Conservation (phyloP, 1,139 yeast species). For the Insectozyma bohioensis region DNA sequence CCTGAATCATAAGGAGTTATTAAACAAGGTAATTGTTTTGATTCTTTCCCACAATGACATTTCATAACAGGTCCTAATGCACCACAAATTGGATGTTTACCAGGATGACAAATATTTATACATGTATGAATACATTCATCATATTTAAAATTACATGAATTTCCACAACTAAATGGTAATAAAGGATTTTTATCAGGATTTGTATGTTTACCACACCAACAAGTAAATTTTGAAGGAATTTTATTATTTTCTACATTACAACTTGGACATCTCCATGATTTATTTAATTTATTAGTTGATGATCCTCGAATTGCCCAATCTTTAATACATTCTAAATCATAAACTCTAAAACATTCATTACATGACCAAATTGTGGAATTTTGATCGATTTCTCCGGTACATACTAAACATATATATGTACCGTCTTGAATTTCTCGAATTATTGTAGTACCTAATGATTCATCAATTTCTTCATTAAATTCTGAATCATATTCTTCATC, state of each 20-base stretch:
- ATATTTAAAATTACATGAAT: constrained; percentile 61
- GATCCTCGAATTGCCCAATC: constrained; percentile 84
- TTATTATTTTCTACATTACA: constrained; percentile 59
- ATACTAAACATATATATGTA: constrained; percentile 73
- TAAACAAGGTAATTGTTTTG: constrained; percentile 69
- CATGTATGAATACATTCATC: constrained; percentile 74
- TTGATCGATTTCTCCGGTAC: constrained; percentile 79
- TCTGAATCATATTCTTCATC: constrained; percentile 10
- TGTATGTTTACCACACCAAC: constrained; percentile 87
- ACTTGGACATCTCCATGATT: constrained; percentile 85
- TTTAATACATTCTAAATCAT: constrained; percentile 74
- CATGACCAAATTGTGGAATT: constrained; percentile 75
- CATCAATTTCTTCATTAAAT: constrained; percentile 14
- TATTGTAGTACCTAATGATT: constrained; percentile 39
- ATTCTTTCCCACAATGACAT: constrained; percentile 74
- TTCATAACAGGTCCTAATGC: constrained; percentile 68
- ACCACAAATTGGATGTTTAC: constrained; percentile 81
- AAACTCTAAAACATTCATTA: constrained; percentile 68
- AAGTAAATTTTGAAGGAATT: constrained; percentile 64
- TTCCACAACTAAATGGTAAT: constrained; percentile 88
- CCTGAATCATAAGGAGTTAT: constrained; percentile 67
- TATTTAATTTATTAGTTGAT: constrained; percentile 49
- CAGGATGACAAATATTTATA: constrained; percentile 80
- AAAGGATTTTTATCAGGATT: constrained; percentile 63
- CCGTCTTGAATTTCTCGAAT: constrained; percentile 63